Percentiles rank a stretch among this genome's conserved stretches.
phyloP scores from a whole-genome alignment of 2,329 filamentous ascomycete species.

The Metarhizium guizhouense region DNA sequence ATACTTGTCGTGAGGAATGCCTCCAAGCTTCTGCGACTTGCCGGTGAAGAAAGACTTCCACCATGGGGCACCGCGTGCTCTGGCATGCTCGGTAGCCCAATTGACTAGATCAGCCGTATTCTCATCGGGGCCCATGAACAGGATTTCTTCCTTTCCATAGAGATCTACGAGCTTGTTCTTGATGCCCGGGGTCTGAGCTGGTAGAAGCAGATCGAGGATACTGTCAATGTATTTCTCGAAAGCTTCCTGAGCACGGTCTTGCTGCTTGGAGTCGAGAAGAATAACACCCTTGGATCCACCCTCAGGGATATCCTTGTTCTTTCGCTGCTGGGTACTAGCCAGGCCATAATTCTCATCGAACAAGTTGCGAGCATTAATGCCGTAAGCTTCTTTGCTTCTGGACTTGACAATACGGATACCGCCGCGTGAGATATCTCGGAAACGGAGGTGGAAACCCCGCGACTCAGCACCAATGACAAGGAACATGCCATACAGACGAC shows the following conservation, averaged over 20 bases:
- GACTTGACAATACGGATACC: constrained; percentile 99
- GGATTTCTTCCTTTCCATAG: constrained; percentile 88
- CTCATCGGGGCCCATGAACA: constrained; percentile 98
- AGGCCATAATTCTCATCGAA: constrained; percentile 99
- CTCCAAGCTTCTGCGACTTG: constrained; percentile 91
- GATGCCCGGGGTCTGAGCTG: constrained; percentile 86
- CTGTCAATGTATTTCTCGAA: constrained; percentile 99
- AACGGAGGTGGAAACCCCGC: constrained; percentile 92
- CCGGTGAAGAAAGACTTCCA: constrained; percentile 99
- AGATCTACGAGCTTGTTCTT: constrained; percentile 98
- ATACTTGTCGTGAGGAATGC: constrained; percentile 92
- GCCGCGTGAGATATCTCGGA: constrained; percentile 92
- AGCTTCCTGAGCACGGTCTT: constrained; percentile 83
- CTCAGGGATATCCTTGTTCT: constrained; percentile 99
- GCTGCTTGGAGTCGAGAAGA: constrained; percentile 84
- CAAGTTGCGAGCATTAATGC: constrained; percentile 90
- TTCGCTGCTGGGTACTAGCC: constrained; percentile 96
- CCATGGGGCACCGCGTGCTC: constrained; percentile 81
- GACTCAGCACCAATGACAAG: constrained; percentile 95
- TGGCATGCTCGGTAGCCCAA: constrained; percentile 96
- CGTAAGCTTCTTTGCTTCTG: constrained; percentile 87
- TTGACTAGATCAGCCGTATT: constrained; percentile 96
- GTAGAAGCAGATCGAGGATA: constrained; percentile 88
- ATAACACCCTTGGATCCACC: constrained; percentile 98
- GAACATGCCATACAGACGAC: constrained; percentile 96